Evolutionary conservation across 2,329 filamentous ascomycete genomes (phyloP), one percentile per base, ranked within the genome.

Genomic region (Aspergillus sp.): DNA sequence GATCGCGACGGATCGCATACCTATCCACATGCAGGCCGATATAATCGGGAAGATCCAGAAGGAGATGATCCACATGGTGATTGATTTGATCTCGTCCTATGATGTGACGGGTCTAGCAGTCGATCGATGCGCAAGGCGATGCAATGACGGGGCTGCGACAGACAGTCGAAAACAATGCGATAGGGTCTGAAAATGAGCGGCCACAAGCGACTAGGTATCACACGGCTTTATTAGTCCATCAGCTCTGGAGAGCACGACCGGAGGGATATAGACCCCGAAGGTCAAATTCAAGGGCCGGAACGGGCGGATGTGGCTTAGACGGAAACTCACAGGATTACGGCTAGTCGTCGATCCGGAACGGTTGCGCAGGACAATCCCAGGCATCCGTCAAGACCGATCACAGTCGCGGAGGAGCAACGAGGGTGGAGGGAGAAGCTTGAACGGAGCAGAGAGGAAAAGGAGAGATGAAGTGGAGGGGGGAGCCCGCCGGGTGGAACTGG

Each of bases 41-140:
- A 86, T 77, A 46, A 85, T 68, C 22, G 84, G 83, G 26, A 86
- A 76, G 26, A 83, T 66, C 82, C 74, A 77, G 53, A 74, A 75
- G 26, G 75, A 77, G 44, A 76, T 57, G 32, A 74, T 65, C 73
- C 73, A 75, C 73, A 76, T 76, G 40, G 54, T 67, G 50, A 3
- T 10, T 19, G 3, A 9, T 17, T 36, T 36, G 33, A 11, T 36
- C 33, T 36, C 24, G 24, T 36, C 33, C 14, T 36, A 36, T 36
- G 11, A 11, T n/a, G 20, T 16, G 33, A 36, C 13, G 13, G 20
- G 20, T 22, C 20, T 22, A n/a, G n/a, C 20, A 6, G 20, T 22
- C 20, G 20, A 22, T 22, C 6, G 20, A 22, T 2, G 20, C 20
- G 20, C 20, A 22, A 4, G 2, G 6, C 20, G 20, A 22, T 22